phyloP scores from a whole-genome alignment of 2,329 filamentous ascomycete genomes.

The Calonectria multiphialidica region DNA sequence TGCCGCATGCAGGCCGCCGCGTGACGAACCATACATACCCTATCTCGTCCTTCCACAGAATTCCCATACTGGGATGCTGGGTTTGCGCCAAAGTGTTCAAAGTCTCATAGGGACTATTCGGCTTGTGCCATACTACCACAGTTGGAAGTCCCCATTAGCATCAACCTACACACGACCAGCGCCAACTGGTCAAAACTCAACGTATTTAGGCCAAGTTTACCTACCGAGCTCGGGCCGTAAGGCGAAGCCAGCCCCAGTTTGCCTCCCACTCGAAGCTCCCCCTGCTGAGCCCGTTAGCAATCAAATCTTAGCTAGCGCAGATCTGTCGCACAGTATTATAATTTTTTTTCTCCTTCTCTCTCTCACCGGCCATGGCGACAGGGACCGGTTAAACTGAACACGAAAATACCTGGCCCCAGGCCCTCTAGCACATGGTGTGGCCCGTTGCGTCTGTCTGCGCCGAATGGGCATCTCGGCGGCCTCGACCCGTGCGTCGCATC shows the following conservation, averaged over 20 bases:
- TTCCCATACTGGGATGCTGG: conserved; percentile 24
- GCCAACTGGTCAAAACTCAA: conserved; percentile 30
- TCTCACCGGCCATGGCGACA: conserved; percentile 28
- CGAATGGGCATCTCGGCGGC: conserved; percentile 30
- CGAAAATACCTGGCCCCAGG: conserved; percentile 35
- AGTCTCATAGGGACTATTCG: conserved; percentile 11
- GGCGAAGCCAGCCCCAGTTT: conserved; percentile 19
- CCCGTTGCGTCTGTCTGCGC: conserved; percentile 36
- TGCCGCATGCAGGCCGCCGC: conserved; percentile 43
- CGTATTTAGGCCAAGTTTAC: conserved; percentile 25
- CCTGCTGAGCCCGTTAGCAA: conserved; percentile 36
- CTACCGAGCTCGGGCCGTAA: conserved; percentile 26
- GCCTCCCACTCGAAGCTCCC: conserved; percentile 31
- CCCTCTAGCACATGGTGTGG: conserved; percentile 38
- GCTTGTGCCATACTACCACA: conserved; percentile 3
- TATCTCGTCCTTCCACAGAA: conserved; percentile 25
- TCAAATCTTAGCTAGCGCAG: conserved; percentile 45
- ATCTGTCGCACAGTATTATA: conserved; percentile 43
- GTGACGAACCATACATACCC: conserved; percentile 41
- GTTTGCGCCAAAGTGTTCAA: conserved; percentile 16
- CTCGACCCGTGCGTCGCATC: conserved; percentile 44
- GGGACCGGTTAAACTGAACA: conserved; percentile 39
- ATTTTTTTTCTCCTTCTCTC: conserved; percentile 16
- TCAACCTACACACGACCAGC: conserved; percentile 23
- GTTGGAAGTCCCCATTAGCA: conserved; percentile 16